These are phyloP conservation scores for Nadsonia starkeyi-henricii DNA, from an alignment of 1,139 yeast species.

Conservation along the genomic window DNA sequence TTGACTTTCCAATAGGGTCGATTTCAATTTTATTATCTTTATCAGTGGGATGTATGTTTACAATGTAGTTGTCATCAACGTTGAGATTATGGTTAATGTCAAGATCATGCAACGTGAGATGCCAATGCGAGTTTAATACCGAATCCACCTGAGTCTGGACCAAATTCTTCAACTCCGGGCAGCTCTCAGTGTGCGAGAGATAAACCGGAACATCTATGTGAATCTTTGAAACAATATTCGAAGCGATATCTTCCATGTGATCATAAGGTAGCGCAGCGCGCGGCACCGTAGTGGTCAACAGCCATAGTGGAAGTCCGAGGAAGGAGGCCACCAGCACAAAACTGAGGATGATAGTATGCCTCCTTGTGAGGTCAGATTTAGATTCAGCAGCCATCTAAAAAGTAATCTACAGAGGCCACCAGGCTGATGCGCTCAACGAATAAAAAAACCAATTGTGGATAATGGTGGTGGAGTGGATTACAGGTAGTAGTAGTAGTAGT, in stretches of 20 bases:
- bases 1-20: background rate
- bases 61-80: background rate
- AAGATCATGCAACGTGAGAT: constrained; percentile 11
- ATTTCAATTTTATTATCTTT: background rate
- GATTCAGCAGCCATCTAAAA: background rate
- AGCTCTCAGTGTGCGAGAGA: constrained; percentile 23
- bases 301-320: constrained; percentile 70
- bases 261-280: constrained; percentile 59
- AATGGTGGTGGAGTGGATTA: no score
- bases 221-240: constrained; percentile 26
- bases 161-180: constrained; percentile 32
- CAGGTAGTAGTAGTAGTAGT: no score
- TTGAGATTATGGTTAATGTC: constrained; percentile 2
- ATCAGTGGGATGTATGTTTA: background rate
- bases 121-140: constrained; percentile 17
- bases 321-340: constrained; percentile 9
- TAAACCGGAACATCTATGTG: constrained; percentile 43
- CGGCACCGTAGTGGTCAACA: constrained; percentile 53
- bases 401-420: no score
- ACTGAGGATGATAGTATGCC: constrained; percentile 20
- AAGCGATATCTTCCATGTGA: constrained; percentile 33
- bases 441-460: no score
- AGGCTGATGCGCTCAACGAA: no score
- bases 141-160: constrained; percentile 29
- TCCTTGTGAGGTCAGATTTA: constrained; percentile 3